A percentile compares a stretch with the other conserved stretches of the same genome.
phyloP scores from a whole-genome alignment of 257 asterid genomes.

The Asclepias syriaca region DNA sequence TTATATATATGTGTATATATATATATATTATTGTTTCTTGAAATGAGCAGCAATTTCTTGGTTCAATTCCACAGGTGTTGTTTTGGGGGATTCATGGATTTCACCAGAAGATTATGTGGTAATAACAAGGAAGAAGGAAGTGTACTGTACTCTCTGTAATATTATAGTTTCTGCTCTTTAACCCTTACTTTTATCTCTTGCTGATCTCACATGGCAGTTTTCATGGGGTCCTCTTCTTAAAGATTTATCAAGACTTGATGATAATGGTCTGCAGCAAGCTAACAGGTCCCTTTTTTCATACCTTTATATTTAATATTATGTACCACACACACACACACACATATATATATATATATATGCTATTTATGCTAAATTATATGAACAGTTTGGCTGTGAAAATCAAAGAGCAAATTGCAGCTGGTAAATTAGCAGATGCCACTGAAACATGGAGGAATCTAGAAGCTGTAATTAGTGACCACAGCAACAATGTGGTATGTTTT shows the following conservation, averaged over 20 bases:
- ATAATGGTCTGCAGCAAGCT: constrained; percentile 52
- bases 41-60: background rate
- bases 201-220: constrained; percentile 39
- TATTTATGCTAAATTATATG: background rate
- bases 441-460: constrained; percentile 61
- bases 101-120: constrained; percentile 98
- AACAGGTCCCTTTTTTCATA: constrained; percentile 43
- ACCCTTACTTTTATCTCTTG: background rate
- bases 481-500: constrained; percentile 60
- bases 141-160: background rate
- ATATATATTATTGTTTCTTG: background rate
- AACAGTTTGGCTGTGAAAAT: constrained; percentile 65
- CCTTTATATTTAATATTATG: background rate
- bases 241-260: constrained; percentile 80
- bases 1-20: too few species aligned
- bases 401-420: constrained; percentile 41
- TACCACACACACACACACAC: too few species aligned
- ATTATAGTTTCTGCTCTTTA: background rate
- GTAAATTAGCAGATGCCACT: constrained; percentile 59
- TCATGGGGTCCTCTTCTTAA: constrained; percentile 97
- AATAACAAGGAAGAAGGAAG: constrained; percentile 4
- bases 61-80: constrained; percentile 48
- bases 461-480: constrained; percentile 33
- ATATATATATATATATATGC: too few species aligned
- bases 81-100: constrained; percentile 89